Base-by-base conservation (phyloP, 352 stramenopile genomes). In the Globisporangium yorkense region DNA sequence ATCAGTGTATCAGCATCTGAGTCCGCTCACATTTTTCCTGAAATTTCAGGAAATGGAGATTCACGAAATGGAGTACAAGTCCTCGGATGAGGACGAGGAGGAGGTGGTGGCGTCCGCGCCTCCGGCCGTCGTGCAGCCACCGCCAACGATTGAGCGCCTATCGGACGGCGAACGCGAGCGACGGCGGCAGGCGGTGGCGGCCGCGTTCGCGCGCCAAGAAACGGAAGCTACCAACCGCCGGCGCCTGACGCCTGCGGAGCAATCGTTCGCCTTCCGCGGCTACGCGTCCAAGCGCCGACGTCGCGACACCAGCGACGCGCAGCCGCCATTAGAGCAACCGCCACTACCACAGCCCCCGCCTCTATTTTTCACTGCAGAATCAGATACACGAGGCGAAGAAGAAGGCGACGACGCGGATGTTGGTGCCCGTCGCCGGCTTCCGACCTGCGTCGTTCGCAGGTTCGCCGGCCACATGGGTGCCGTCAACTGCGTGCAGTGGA, bases 401-500 rank as follows among this genome's bases (percentile, higher is more conserved):
- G 45, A 59, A 12, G 51, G 43, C 10, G 40, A 58, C 4, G 31
- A 51, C 16, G 16, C 3, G 24, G 45, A 50, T 18, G 15, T 8
- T 12, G 33, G 37, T 6, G 20, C 29, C 13, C n/a, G 1, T 16
- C 3, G 13, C 12, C n/a, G 9, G 7, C 46, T 54, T 3, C 50
- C 39, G 20, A 47, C 47, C 5, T 43, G 24, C 13, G 29, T 50
- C 10, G 24, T 8, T 1, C 41, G 37, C 35, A 27, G 27, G 15
- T 65, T 83, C 53, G 33, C 47, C 2, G 66, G 64, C 18, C 79
- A 89, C 53, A 29, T 13, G 15, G 51, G 51, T 12, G 61, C 59
- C 0, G 53, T 87, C 13, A 71, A 72, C 35, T 62, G 62, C 43
- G 20, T 84, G 27, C 62, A 79, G 15, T 89, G 79, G 79, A 79